A percentile compares a stretch with the other conserved stretches of the same genome.
Conservation (phyloP, 2,329 filamentous ascomycete species). For the Ophiostoma perfectum region DNA sequence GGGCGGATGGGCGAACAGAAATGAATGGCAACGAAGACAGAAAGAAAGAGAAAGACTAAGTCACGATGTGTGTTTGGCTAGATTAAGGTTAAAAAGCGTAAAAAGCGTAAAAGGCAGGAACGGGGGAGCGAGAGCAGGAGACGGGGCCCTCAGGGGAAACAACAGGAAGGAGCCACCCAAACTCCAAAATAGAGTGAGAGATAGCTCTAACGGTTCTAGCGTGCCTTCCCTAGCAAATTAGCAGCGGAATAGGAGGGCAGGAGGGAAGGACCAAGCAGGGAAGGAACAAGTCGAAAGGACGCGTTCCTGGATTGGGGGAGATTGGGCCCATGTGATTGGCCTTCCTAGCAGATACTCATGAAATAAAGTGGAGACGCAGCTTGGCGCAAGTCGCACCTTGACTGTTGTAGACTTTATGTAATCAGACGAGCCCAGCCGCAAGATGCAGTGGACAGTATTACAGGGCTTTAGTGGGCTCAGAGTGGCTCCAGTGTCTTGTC, state of each 20-base stretch:
- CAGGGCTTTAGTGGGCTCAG: not conserved
- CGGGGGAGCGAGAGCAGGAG: not conserved
- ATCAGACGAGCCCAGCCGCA: not conserved
- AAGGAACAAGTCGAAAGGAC: slow-evolving; percentile 1
- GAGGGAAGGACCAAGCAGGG: not conserved
- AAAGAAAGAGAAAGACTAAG: not conserved
- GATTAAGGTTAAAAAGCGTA: slow-evolving; percentile 12
- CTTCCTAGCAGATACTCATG: not conserved
- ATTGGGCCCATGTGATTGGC: not conserved
- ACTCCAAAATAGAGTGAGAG: not conserved
- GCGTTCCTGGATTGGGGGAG: slow-evolving; percentile 2
- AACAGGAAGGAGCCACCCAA: not conserved
- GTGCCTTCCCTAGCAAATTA: not conserved
- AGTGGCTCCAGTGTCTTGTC: not conserved
- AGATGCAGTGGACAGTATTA: not conserved
- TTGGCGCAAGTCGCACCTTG: slow-evolving; percentile 5
- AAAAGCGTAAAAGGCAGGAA: not conserved
- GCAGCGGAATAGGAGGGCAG: not conserved
- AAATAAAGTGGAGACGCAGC: not conserved
- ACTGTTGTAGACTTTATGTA: not conserved
- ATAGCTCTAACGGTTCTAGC: slow-evolving; percentile 1
- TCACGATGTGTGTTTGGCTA: not conserved
- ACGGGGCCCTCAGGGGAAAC: slow-evolving; percentile 5
- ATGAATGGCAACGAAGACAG: not conserved
- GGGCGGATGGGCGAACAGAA: slow-evolving; percentile 1